A percentile compares a stretch with the other conserved stretches of the same genome.
phyloP scores from a whole-genome alignment of 176 grass and related monocot species.

The Rhipidocladum racemiflorum region DNA sequence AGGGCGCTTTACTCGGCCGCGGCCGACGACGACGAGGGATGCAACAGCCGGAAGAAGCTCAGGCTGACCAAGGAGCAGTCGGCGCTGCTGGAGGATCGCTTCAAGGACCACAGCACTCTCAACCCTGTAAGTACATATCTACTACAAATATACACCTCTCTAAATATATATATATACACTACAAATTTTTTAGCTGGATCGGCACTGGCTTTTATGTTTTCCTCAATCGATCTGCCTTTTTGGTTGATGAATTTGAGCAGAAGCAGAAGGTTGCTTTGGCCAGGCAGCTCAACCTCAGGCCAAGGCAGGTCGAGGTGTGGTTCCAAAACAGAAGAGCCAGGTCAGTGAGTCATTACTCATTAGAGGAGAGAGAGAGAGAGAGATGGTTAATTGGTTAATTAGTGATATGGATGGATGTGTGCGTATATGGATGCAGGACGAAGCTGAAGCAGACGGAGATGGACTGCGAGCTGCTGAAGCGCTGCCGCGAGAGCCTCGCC shows the following conservation, averaged over 20 bases:
- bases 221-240: neutral
- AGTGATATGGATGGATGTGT: neutral
- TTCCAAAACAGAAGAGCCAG: constrained; percentile 98
- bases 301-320: constrained; percentile 97
- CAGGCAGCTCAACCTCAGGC: constrained; percentile 68
- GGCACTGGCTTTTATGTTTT: neutral
- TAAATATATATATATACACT: too few relatives aligned
- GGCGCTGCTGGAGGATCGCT: constrained; percentile 66
- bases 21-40: constrained; percentile 55
- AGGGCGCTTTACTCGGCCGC: constrained; percentile 40
- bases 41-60: constrained; percentile 72
- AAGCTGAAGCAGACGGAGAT: constrained; percentile 87
- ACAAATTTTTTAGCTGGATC: too few relatives aligned
- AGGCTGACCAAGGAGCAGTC: constrained; percentile 86
- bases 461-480: constrained; percentile 67
- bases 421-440: constrained; percentile 41
- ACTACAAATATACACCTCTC: too few relatives aligned
- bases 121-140: constrained; percentile 71
- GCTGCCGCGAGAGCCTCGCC: constrained; percentile 60
- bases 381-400: neutral
- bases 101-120: constrained; percentile 78
- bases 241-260: constrained; percentile 32
- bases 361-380: too few relatives aligned
- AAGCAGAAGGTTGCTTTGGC: constrained; percentile 77
- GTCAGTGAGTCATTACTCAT: constrained; percentile 50